phyloP scores from a whole-genome alignment of 805 yeast genomes.

The Ogataea ganodermae region DNA sequence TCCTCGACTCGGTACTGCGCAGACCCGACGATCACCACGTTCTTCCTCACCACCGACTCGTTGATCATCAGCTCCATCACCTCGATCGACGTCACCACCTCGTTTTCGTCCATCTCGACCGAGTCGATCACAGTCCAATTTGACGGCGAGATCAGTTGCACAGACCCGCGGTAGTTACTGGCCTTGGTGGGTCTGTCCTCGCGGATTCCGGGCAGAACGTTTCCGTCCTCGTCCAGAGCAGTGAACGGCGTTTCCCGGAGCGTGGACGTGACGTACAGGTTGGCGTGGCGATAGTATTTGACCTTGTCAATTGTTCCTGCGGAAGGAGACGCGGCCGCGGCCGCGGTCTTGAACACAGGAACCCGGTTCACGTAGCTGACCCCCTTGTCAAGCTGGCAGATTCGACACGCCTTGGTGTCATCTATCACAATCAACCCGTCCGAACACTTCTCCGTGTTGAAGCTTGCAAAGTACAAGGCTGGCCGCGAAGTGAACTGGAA shows the following conservation, averaged over 20 bases:
- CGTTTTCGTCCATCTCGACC: slow-evolving; percentile 65
- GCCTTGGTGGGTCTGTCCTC: slow-evolving; percentile 53
- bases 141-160: slow-evolving; percentile 69
- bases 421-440: slow-evolving; percentile 73
- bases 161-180: slow-evolving; percentile 54
- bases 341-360: slow-evolving; percentile 53
- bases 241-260: slow-evolving; percentile 58
- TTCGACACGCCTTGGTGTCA: slow-evolving; percentile 66
- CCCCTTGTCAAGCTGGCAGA: slow-evolving; percentile 46
- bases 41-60: slow-evolving; percentile 43
- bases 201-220: slow-evolving; percentile 56
- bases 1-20: slow-evolving; percentile 79
- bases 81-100: slow-evolving; percentile 59
- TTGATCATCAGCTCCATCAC: slow-evolving; percentile 48
- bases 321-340: no score
- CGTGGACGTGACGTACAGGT: slow-evolving; percentile 64
- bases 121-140: slow-evolving; percentile 79
- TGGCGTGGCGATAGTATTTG: slow-evolving; percentile 66
- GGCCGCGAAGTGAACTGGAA: slow-evolving; percentile 67
- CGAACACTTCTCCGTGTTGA: slow-evolving; percentile 34
- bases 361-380: slow-evolving; percentile 59
- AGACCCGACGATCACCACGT: slow-evolving; percentile 76
- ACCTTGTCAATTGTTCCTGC: slow-evolving; percentile 65
- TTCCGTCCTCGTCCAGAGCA: slow-evolving; percentile 75
- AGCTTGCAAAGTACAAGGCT: slow-evolving; percentile 65